Evolutionary conservation across 1,284 basidiomycete species (phyloP), one percentile per base, ranked within the genome.

Genomic region (Stygiomarasmius scandens): DNA sequence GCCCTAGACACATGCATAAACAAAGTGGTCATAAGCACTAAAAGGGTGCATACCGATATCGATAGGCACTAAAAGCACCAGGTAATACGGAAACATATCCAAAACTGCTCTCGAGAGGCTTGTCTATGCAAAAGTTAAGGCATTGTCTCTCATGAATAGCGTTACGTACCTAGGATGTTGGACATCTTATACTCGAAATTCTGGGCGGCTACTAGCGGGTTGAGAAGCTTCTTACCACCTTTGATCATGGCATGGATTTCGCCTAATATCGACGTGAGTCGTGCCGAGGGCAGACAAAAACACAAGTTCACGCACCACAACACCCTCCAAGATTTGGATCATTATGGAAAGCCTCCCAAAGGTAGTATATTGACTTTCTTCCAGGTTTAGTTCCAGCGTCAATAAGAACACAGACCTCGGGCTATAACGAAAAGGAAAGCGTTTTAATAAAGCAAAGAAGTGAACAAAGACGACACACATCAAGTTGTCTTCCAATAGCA

Each of bases 161-260:
- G 11, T n/a, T 45, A 61, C 74, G 65, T 74, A 85, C 92, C 92
- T 23, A 96, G 79, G 66, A 97, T 96, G 72, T 96, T 96, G 36
- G 92, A 94, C 91, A 96, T 95, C 77, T 93, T 98, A 78, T 98
- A 98, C 75, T 98, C 96, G 67, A 98, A 98, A 75, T 98, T 98
- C 74, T 98, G 96, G 19, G 94, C 93, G 10, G 95, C 94, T 34
- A 96, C 86, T 46, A 98, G 79, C 12, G 96, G 96, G 67, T 98
- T 98, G 59, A 98, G 69, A 34, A 98, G 83, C 70, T 97, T 96
- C 73, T 78, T 89, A 27, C 96, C 96, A 32, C 90, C 90, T 69
- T 94, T 86, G 67, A 96, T 92, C 94, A 95, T 95, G 55, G 95
- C 95, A 63, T 93, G 90, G 64, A 95, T 96, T 79, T 96, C 93